phyloP scores from a whole-genome alignment of 2,329 filamentous ascomycete species.

The Penicillium concentricum region DNA sequence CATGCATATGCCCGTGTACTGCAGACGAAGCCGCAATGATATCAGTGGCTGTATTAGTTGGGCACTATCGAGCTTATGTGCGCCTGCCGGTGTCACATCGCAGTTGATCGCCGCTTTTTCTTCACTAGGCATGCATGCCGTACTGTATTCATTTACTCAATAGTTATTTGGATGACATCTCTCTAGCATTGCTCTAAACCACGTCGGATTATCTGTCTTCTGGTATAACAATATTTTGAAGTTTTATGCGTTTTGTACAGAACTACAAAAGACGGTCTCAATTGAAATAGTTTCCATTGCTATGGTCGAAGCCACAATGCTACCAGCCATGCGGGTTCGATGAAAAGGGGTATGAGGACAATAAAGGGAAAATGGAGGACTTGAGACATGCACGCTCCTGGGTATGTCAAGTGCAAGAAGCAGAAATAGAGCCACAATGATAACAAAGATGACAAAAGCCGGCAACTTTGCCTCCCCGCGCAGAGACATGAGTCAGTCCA shows the following conservation, averaged over 20 bases:
- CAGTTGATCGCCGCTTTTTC: neutral
- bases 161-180: neutral
- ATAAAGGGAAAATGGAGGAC: slow-evolving; percentile 13
- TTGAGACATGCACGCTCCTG: slow-evolving; percentile 22
- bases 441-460: neutral
- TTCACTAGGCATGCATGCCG: neutral
- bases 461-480: slow-evolving; percentile 1
- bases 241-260: no score
- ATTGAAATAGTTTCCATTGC: slow-evolving; percentile 9
- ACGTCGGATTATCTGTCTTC: neutral
- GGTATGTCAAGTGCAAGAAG: slow-evolving; percentile 17
- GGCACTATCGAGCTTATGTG: neutral
- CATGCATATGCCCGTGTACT: neutral
- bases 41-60: slow-evolving; percentile 6
- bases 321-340: slow-evolving; percentile 6
- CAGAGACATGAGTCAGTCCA: slow-evolving; percentile 13
- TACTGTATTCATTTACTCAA: neutral
- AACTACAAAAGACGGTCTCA: neutral
- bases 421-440: slow-evolving; percentile 11
- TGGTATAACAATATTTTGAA: no score
- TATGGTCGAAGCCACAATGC: slow-evolving; percentile 11
- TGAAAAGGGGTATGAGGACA: slow-evolving; percentile 11
- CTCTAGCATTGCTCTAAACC: neutral
- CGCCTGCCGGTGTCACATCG: neutral
- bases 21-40: slow-evolving; percentile 1